A percentile compares a stretch with the other conserved stretches of the same genome.
Evolutionary conservation across 495 filamentous ascomycete species (phyloP).

Genomic region (Baudoinia panamericana): DNA sequence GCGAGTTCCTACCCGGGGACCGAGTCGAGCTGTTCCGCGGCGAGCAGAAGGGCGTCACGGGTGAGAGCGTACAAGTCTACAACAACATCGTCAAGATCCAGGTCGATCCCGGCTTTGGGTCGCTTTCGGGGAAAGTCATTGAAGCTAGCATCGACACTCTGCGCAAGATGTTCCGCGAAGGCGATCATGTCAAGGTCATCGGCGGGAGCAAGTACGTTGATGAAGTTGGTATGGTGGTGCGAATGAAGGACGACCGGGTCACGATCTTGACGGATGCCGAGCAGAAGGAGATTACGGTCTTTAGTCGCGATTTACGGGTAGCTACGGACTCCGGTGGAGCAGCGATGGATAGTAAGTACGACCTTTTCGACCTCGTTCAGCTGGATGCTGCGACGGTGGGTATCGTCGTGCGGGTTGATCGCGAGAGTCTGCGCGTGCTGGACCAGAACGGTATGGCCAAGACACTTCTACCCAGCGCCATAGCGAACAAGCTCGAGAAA

Average conservation of each 20-base stretch:
- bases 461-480: conserved; percentile 75
- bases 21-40: conserved; percentile 91
- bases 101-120: conserved; percentile 59
- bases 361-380: conserved; percentile 87
- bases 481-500: conserved; percentile 70
- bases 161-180: conserved; percentile 81
- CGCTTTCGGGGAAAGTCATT: conserved; percentile 66
- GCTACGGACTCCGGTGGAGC: conserved; percentile 73
- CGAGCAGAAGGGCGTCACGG: conserved; percentile 83
- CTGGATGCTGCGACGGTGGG: conserved; percentile 85
- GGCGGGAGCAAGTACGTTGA: conserved; percentile 86
- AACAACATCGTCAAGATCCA: conserved; percentile 81
- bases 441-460: conserved; percentile 79
- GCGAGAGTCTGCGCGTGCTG: conserved; percentile 76
- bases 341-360: conserved; percentile 66
- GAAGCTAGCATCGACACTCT: conserved; percentile 88
- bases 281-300: conserved; percentile 89
- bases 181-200: conserved; percentile 98
- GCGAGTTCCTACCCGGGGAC: conserved; percentile 80
- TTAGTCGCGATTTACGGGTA: conserved; percentile 90
- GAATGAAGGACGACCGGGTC: conserved; percentile 78
- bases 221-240: conserved; percentile 92
- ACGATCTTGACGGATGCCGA: conserved; percentile 83
- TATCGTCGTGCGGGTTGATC: conserved; percentile 87
- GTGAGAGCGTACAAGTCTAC: conserved; percentile 74